Conservation (phyloP, 2,329 filamentous ascomycete genomes). For the Calonectria naviculata region DNA sequence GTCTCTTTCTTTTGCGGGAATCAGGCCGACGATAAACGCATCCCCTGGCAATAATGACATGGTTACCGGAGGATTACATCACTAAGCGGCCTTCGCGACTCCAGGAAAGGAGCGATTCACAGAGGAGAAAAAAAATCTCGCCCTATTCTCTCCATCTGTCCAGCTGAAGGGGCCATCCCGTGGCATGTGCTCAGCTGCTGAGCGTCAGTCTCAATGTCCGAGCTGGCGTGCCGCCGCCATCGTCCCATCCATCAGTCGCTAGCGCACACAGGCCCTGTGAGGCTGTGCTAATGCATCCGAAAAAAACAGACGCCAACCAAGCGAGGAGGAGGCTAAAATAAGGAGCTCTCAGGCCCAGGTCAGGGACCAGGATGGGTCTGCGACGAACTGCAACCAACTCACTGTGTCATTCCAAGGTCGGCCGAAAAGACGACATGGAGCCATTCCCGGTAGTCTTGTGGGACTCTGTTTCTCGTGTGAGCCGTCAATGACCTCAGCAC, state of each 20-base stretch:
- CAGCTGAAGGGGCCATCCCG: background rate
- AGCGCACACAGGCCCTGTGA: conserved; percentile 22
- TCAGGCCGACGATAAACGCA: background rate
- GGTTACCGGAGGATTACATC: background rate
- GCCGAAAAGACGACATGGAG: conserved; percentile 11
- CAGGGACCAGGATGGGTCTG: conserved; percentile 17
- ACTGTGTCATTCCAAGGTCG: conserved; percentile 14
- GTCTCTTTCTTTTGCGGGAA: background rate
- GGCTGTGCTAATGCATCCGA: conserved; percentile 27
- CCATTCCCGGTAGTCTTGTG: conserved; percentile 10
- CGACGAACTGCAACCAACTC: conserved; percentile 15
- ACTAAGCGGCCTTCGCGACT: background rate
- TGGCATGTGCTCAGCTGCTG: conserved; percentile 15
- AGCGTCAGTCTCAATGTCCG: background rate
- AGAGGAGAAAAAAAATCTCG: background rate
- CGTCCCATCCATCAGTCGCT: conserved; percentile 17
- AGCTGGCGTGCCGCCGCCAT: conserved; percentile 4
- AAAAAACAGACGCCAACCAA: conserved; percentile 16
- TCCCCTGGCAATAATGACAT: background rate
- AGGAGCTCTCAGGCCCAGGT: conserved; percentile 15
- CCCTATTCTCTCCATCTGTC: background rate
- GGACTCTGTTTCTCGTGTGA: conserved; percentile 9
- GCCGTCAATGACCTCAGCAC: conserved; percentile 10
- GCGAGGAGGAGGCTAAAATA: conserved; percentile 21
- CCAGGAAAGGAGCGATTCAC: background rate